Percentiles rank a stretch among this genome's conserved stretches.
phyloP scores from a whole-genome alignment of 805 yeast genomes.

The Candida xyloterini region DNA sequence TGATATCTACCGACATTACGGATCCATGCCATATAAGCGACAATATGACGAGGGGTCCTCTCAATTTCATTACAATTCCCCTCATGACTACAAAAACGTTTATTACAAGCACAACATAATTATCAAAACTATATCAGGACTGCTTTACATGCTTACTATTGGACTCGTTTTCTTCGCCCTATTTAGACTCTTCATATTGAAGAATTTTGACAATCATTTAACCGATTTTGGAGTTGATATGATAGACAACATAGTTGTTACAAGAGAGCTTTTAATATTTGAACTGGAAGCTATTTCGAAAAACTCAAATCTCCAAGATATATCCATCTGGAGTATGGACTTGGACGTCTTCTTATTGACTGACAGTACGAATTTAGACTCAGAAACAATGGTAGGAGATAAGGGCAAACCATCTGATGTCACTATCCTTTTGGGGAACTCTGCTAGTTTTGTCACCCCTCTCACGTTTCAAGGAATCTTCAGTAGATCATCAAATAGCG shows the following conservation, averaged over 20 bases:
- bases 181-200: slow-evolving; percentile 24
- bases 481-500: slow-evolving; percentile 9
- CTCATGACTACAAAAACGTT: slow-evolving; percentile 33
- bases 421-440: slow-evolving; percentile 34
- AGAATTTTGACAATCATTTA: slow-evolving; percentile 28
- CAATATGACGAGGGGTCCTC: slow-evolving; percentile 16
- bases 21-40: slow-evolving; percentile 14
- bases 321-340: slow-evolving; percentile 31
- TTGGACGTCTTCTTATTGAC: slow-evolving; percentile 33
- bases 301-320: slow-evolving; percentile 33
- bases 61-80: slow-evolving; percentile 26
- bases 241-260: slow-evolving; percentile 30
- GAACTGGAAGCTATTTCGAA: slow-evolving; percentile 28
- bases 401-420: slow-evolving; percentile 21
- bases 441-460: slow-evolving; percentile 30
- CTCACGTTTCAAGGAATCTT: slow-evolving; percentile 29
- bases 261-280: slow-evolving; percentile 31
- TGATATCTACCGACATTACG: slow-evolving; percentile 12
- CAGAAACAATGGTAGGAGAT: not conserved
- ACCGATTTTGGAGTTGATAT: slow-evolving; percentile 22
- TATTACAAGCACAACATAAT: slow-evolving; percentile 26
- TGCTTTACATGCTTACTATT: slow-evolving; percentile 16
- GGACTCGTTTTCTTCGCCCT: slow-evolving; percentile 9
- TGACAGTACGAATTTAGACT: slow-evolving; percentile 17
- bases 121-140: slow-evolving; percentile 15